Conservation (phyloP, 495 filamentous ascomycete genomes). For the Hypoxylon crocopeplum region DNA sequence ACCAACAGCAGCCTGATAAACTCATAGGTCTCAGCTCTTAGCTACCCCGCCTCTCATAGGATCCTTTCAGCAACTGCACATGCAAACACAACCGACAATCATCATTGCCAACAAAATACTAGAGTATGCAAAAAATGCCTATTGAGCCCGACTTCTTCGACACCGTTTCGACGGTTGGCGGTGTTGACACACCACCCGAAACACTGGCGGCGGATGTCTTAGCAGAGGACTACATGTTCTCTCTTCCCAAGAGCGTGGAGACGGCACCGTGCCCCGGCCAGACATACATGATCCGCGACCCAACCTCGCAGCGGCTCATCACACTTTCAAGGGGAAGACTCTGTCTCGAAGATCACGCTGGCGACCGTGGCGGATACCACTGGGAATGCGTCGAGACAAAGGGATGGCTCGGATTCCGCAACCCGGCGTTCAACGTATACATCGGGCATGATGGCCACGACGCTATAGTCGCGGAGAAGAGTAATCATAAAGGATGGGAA, state of each 20-base stretch:
- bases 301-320: slow-evolving; percentile 30
- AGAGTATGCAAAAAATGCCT: no score
- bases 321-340: slow-evolving; percentile 42
- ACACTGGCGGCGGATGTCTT: no score
- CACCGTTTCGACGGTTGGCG: no score
- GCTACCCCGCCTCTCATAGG: no score
- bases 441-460: slow-evolving; percentile 37
- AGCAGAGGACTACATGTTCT: no score
- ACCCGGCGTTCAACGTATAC: slow-evolving; percentile 28
- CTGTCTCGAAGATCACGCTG: slow-evolving; percentile 30
- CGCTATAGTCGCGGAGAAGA: background rate
- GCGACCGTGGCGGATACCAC: slow-evolving; percentile 42
- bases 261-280: slow-evolving; percentile 28
- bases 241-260: background rate
- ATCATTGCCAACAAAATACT: no score
- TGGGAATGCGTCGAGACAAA: slow-evolving; percentile 47
- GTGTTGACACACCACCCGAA: no score
- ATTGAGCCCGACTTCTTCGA: no score
- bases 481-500: background rate
- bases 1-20: no score
- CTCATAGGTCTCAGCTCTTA: no score
- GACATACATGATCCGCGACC: slow-evolving; percentile 41
- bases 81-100: no score
- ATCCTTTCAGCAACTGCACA: no score
- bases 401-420: slow-evolving; percentile 49